Conservation (phyloP, 2,329 filamentous ascomycete genomes). For the Hirsutella minnesotensis region DNA sequence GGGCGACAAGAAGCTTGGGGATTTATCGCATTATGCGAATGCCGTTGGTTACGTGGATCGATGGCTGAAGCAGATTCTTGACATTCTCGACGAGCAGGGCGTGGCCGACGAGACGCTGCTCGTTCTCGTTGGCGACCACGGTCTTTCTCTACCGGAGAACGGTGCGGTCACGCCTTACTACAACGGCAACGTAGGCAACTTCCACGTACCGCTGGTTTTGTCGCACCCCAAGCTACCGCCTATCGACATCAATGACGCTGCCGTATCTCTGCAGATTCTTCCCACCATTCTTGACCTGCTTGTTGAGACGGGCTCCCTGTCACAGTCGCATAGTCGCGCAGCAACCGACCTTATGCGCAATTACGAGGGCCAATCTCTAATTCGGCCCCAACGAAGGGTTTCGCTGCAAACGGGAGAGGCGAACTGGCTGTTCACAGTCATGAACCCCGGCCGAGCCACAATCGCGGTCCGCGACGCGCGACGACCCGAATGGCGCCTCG, state of each 20-base stretch:
- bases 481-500: constrained; percentile 10
- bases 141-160: constrained; percentile 19
- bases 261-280: constrained; percentile 19
- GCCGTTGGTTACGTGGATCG: constrained; percentile 19
- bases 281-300: constrained; percentile 23
- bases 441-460: constrained; percentile 14
- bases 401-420: constrained; percentile 9
- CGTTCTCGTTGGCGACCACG: constrained; percentile 21
- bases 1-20: constrained; percentile 11
- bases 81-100: constrained; percentile 17
- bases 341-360: constrained; percentile 18
- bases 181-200: constrained; percentile 19
- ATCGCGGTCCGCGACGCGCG: constrained; percentile 11
- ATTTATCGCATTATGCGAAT: constrained; percentile 21
- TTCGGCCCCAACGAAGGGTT: constrained; percentile 15
- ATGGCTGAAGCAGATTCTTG: constrained; percentile 19
- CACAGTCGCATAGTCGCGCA: constrained; percentile 10
- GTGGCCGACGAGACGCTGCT: constrained; percentile 20
- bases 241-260: constrained; percentile 18
- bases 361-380: constrained; percentile 23
- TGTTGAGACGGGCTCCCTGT: constrained; percentile 20
- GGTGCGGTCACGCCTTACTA: constrained; percentile 20
- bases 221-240: constrained; percentile 20
- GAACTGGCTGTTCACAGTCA: constrained; percentile 14
- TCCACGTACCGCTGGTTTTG: constrained; percentile 21